Evolutionary conservation across 441 rosid genomes (phyloP).

Genomic region (Euphorbia corollata): DNA sequence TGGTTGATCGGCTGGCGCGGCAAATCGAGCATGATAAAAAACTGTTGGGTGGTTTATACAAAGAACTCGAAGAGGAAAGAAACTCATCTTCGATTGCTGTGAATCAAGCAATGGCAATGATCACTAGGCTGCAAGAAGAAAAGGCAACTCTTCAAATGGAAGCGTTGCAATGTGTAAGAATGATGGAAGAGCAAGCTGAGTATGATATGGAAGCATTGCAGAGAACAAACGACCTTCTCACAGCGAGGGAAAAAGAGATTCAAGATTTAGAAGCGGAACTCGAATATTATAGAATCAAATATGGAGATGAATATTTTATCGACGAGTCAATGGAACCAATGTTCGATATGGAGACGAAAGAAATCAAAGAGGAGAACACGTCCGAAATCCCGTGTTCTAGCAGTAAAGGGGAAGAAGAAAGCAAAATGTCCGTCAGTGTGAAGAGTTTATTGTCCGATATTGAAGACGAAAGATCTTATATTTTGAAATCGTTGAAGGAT

Average conservation of each 20-base stretch:
- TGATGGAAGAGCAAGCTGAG: constrained; percentile 99
- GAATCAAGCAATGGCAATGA: constrained; percentile 99
- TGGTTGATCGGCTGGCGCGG: constrained; percentile 61
- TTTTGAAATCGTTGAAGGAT: constrained; percentile 34
- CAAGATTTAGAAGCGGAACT: constrained; percentile 82
- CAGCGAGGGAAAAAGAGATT: constrained; percentile 69
- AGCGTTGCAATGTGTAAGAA: constrained; percentile 75
- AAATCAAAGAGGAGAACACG: constrained; percentile 16
- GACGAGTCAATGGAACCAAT: constrained; percentile 19
- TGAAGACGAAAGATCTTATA: constrained; percentile 44
- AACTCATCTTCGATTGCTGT: constrained; percentile 74
- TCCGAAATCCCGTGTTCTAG: constrained; percentile 4
- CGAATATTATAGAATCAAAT: constrained; percentile 48
- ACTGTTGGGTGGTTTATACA: constrained; percentile 45
- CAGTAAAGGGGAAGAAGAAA: constrained; percentile 14
- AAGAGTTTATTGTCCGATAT: constrained; percentile 30
- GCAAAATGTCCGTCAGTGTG: constrained; percentile 14
- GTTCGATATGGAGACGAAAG: constrained; percentile 18
- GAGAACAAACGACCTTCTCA: constrained; percentile 58
- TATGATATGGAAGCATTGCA: constrained; percentile 84
- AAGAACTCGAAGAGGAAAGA: constrained; percentile 93
- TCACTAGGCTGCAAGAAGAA: constrained; percentile 89
- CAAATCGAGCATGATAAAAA: constrained; percentile 72
- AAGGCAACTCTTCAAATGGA: constrained; percentile 86
- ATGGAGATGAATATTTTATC: constrained; percentile 22